phyloP scores from a whole-genome alignment of 139 green algal genomes.

The Desmodesmus armatus region DNA sequence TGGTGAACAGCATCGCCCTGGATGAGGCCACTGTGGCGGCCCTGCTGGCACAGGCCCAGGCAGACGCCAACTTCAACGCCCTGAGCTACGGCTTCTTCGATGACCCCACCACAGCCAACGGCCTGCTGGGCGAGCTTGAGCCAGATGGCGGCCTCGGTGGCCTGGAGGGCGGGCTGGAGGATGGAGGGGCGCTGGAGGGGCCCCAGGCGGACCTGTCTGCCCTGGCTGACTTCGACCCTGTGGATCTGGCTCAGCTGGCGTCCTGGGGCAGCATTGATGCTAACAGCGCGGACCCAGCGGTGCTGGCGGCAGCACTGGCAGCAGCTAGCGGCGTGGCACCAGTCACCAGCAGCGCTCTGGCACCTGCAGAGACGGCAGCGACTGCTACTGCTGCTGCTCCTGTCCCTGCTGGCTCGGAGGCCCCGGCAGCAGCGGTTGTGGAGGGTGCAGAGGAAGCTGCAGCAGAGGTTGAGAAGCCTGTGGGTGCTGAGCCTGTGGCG shows the following conservation, averaged over 20 bases:
- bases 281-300: not conserved
- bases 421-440: not conserved
- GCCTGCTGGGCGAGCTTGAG: conserved; percentile 32
- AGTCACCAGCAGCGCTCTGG: not conserved
- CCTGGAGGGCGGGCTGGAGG: not conserved
- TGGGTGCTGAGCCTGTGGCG: not conserved
- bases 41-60: conserved; percentile 26
- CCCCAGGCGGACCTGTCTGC: conserved; percentile 30
- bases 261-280: conserved; percentile 49
- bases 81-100: conserved; percentile 48
- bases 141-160: not conserved
- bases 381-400: not conserved
- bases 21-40: conserved; percentile 4
- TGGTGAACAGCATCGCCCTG: not conserved
- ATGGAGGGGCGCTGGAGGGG: not conserved
- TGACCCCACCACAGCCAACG: not conserved
- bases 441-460: not conserved
- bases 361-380: too few relatives aligned
- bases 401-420: not conserved
- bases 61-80: conserved; percentile 37
- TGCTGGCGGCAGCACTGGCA: not conserved
- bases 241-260: conserved; percentile 32
- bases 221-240: conserved; percentile 42
- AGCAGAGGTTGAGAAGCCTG: conserved; percentile 10
- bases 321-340: not conserved